A percentile compares a stretch with the other conserved stretches of the same genome.
Conservation (phyloP, 768 basidiomycete species). For the Lyophyllum semitale region DNA sequence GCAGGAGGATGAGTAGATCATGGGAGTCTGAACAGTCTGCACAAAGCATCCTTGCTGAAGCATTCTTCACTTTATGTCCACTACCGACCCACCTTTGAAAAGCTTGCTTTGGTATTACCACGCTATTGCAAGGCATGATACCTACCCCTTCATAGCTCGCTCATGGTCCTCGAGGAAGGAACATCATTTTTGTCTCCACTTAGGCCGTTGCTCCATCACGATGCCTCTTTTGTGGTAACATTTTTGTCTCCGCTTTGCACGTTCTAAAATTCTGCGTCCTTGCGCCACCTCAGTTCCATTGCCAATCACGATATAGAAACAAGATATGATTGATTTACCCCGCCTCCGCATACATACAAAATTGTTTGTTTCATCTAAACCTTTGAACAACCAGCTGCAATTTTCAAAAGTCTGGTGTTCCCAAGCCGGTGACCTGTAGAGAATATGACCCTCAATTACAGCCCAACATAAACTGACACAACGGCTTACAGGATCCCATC, state of each 20-base stretch:
- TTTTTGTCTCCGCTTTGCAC: constrained; percentile 22
- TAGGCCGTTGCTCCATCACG: constrained; percentile 17
- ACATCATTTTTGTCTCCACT: neutral
- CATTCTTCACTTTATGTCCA: too few relatives aligned
- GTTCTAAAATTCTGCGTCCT: neutral
- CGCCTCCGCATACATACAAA: neutral
- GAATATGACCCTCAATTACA: neutral
- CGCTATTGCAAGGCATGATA: too few relatives aligned
- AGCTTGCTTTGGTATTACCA: too few relatives aligned
- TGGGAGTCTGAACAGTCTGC: too few relatives aligned
- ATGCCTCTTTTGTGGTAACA: constrained; percentile 52
- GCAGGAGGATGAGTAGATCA: too few relatives aligned
- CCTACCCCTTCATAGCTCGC: neutral
- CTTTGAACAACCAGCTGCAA: constrained; percentile 44
- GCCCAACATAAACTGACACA: neutral
- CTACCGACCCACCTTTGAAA: too few relatives aligned
- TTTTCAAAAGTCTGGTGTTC: constrained; percentile 62
- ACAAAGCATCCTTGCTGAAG: too few relatives aligned
- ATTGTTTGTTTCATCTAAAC: neutral
- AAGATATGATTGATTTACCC: neutral
- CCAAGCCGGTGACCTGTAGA: too few relatives aligned
- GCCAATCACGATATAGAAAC: too few relatives aligned
- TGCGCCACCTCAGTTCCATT: too few relatives aligned
- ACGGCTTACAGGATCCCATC: too few relatives aligned
- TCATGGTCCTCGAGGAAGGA: too few relatives aligned